Conservation (phyloP, 108 stramenopile species). For the Nannochloropsis salina region DNA sequence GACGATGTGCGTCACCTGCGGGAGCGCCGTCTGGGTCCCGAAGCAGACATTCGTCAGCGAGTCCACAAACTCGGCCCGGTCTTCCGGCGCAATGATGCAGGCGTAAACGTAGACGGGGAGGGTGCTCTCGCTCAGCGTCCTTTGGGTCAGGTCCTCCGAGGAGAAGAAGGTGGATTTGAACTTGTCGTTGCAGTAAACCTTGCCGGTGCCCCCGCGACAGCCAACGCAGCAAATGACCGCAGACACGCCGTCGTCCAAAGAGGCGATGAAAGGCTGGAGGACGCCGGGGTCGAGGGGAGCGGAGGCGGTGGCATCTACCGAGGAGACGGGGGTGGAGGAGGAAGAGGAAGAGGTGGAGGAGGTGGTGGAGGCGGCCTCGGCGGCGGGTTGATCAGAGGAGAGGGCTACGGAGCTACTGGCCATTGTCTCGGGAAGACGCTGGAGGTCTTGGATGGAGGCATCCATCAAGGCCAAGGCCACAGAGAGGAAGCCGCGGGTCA, state of each 20-base stretch:
- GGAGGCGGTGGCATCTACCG: neutral
- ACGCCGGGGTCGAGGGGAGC: neutral
- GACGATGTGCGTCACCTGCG: conserved; percentile 11
- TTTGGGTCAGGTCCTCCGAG: neutral
- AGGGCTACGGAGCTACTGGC: neutral
- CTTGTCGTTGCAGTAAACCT: neutral
- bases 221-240: conserved; percentile 2
- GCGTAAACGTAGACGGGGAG: neutral
- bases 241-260: neutral
- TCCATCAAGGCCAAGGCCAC: conserved; percentile 14
- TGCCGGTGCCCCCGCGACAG: neutral
- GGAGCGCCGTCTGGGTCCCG: neutral
- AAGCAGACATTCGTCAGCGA: neutral
- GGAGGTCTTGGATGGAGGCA: neutral
- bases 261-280: conserved; percentile 2
- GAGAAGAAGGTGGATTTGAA: neutral
- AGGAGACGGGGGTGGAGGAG: neutral
- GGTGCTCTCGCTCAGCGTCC: conserved; percentile 2
- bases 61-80: conserved; percentile 13
- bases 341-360: neutral
- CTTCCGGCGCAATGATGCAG: conserved; percentile 1
- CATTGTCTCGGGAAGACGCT: conserved; percentile 8
- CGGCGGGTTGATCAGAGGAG: neutral
- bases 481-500: neutral
- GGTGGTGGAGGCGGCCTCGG: neutral